These are phyloP conservation scores for Mariannaea elegans DNA, from an alignment of 2,329 filamentous ascomycete species.

Conservation along the genomic window DNA sequence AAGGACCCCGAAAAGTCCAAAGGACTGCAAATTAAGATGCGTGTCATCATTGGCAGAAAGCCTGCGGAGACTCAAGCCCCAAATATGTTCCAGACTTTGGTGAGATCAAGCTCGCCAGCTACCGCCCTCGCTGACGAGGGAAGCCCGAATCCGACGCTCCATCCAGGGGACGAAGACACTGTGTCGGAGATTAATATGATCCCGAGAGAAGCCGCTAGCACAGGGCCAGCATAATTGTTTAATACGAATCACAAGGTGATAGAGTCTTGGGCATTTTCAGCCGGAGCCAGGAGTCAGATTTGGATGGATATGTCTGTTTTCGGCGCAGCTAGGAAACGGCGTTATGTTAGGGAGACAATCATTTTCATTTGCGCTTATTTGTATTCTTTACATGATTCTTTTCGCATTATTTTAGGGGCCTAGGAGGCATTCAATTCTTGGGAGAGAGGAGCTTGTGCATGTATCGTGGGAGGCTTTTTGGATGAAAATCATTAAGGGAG, in stretches of 20 bases:
- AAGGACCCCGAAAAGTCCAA: constrained; percentile 55
- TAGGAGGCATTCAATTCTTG: constrained; percentile 16
- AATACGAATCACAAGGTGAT: not conserved
- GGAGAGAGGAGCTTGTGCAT: constrained; percentile 13
- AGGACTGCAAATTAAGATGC: constrained; percentile 56
- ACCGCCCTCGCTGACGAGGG: constrained; percentile 31
- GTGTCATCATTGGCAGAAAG: constrained; percentile 61
- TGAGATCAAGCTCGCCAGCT: constrained; percentile 28
- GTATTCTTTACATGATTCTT: constrained; percentile 30
- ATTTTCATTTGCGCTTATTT: constrained; percentile 25
- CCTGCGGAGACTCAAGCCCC: constrained; percentile 46
- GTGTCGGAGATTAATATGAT: not conserved
- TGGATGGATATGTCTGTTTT: constrained; percentile 17
- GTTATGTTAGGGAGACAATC: constrained; percentile 33
- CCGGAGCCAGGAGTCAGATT: constrained; percentile 20
- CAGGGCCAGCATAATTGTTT: constrained; percentile 14
- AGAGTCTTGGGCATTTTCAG: constrained; percentile 4
- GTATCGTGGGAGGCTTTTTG: constrained; percentile 30
- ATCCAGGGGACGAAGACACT: constrained; percentile 27
- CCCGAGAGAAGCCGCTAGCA: constrained; percentile 7
- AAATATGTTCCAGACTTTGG: constrained; percentile 29
- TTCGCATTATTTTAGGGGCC: constrained; percentile 26
- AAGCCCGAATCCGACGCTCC: constrained; percentile 38
- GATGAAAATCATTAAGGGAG: constrained; percentile 21
- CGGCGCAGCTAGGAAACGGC: constrained; percentile 36